Conservation (phyloP, 2,329 filamentous ascomycete genomes). For the Alternaria novae-zelandiae region DNA sequence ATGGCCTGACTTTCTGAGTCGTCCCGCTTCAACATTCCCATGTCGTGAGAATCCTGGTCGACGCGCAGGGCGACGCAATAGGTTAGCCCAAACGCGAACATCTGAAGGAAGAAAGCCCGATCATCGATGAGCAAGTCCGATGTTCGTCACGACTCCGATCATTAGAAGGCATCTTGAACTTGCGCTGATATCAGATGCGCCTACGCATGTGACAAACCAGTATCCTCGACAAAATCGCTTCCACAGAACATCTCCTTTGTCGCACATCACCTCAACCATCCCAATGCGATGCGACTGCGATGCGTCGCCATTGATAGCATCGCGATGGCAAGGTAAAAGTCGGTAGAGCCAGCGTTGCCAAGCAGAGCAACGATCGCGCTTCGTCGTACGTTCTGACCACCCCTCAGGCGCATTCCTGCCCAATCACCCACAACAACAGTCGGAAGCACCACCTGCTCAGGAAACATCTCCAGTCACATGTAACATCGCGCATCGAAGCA, state of each 20-base stretch:
- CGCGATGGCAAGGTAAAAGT: background rate
- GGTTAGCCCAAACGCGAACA: background rate
- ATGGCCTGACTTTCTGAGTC: background rate
- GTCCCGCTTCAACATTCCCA: background rate
- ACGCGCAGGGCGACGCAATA: background rate
- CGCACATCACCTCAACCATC: background rate
- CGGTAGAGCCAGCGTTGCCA: background rate
- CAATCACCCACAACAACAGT: background rate
- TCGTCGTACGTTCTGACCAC: background rate
- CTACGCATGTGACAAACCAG: background rate
- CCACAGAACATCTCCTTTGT: background rate
- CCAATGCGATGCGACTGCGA: background rate
- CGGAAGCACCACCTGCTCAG: constrained; percentile 3
- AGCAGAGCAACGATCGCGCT: constrained; percentile 1
- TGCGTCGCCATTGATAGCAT: background rate
- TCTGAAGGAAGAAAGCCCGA: background rate
- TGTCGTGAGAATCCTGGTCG: background rate
- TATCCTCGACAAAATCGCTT: background rate
- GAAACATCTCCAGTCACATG: constrained; percentile 8
- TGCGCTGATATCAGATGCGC: background rate
- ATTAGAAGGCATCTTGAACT: background rate
- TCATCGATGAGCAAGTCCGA: background rate
- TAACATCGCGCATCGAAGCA: background rate
- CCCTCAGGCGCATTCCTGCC: background rate
- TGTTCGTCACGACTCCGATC: background rate